Evolutionary conservation across 2,329 filamentous ascomycete genomes (phyloP).

Genomic region (Cladosporium sphaerospermum): DNA sequence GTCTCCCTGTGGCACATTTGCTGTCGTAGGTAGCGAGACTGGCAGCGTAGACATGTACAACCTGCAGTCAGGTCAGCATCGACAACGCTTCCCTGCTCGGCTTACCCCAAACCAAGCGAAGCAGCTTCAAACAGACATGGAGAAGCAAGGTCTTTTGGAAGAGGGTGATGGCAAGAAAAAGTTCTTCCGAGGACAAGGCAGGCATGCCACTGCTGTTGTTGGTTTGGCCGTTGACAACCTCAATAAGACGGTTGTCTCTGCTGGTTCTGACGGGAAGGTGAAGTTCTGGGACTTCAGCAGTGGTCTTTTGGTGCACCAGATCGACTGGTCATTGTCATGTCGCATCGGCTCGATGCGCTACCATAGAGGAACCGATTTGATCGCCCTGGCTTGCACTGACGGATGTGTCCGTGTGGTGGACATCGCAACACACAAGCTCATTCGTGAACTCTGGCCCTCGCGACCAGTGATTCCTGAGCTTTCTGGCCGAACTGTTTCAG

Average conservation of each 20-base stretch:
- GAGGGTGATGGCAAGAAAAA: constrained; percentile 41
- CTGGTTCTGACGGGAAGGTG: constrained; percentile 81
- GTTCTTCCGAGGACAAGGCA: constrained; percentile 52
- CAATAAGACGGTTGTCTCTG: constrained; percentile 79
- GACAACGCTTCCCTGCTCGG: constrained; percentile 77
- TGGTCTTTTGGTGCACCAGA: constrained; percentile 69
- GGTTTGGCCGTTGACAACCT: constrained; percentile 84
- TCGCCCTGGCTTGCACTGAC: constrained; percentile 86
- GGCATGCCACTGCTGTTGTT: constrained; percentile 75
- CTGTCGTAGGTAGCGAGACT: constrained; percentile 74
- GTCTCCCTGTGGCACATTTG: constrained; percentile 89
- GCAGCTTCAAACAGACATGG: constrained; percentile 59
- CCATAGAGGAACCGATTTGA: constrained; percentile 73
- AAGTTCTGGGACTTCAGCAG: constrained; percentile 98
- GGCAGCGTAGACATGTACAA: constrained; percentile 95
- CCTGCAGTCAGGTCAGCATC: constrained; percentile 82
- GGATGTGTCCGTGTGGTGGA: constrained; percentile 83
- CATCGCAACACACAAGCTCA: constrained; percentile 79
- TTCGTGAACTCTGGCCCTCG: constrained; percentile 88
- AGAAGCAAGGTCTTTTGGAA: constrained; percentile 24
- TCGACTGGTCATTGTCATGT: constrained; percentile 76
- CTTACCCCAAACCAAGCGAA: constrained; percentile 73
- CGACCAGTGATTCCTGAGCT: constrained; percentile 21
- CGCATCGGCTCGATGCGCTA: constrained; percentile 72
- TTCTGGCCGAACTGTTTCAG: constrained; percentile 23